A percentile compares a stretch with the other conserved stretches of the same genome.
phyloP scores from a whole-genome alignment of 176 grass and related monocot genomes.

The Ananas comosus region DNA sequence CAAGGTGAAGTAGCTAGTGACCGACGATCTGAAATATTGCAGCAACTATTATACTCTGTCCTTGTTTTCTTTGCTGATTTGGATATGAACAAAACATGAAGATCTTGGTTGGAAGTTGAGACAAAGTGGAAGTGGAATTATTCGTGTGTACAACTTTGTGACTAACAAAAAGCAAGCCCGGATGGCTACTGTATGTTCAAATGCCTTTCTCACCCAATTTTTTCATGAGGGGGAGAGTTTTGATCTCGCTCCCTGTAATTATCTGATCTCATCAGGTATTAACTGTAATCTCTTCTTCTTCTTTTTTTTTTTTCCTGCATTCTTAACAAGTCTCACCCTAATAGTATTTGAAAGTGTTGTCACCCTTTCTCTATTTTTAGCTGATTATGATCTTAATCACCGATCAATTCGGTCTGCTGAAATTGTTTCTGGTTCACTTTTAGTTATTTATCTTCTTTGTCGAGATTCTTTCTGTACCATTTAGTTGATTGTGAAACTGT shows the following conservation, averaged over 20 bases:
- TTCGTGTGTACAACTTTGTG: neutral
- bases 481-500: neutral
- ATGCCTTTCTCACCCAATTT: slow-evolving; percentile 1
- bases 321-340: too few relatives aligned
- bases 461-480: neutral
- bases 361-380: too few relatives aligned
- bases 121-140: neutral
- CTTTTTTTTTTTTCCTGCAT: neutral
- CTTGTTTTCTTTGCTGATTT: neutral
- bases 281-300: neutral
- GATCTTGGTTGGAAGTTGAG: neutral
- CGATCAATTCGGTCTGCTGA: too few relatives aligned
- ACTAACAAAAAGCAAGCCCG: neutral
- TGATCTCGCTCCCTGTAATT: neutral
- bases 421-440: too few relatives aligned
- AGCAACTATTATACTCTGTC: neutral
- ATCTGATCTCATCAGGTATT: neutral
- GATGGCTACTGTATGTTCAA: neutral
- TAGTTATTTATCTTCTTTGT: neutral
- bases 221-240: neutral
- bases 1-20: neutral
- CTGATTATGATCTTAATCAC: too few relatives aligned
- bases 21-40: neutral
- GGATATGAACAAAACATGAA: neutral
- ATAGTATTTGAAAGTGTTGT: too few relatives aligned